Conservation (phyloP, 2,329 filamentous ascomycete genomes). For the Diplodia intermedia region DNA sequence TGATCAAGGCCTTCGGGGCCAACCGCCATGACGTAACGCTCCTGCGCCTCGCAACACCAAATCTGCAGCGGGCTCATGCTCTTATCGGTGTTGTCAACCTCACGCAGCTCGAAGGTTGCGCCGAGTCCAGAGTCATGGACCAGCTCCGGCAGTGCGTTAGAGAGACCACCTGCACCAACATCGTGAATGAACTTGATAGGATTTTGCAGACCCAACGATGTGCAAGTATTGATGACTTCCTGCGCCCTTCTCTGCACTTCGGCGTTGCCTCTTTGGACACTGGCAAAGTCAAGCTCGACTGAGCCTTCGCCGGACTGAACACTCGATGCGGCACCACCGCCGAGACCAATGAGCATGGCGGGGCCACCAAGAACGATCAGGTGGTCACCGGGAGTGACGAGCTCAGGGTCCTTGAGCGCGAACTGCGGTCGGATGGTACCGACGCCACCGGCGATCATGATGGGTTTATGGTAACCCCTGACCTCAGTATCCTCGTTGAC, state of each 20-base stretch:
- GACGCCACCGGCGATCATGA: slow-evolving; percentile 96
- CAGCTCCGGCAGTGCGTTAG: slow-evolving; percentile 83
- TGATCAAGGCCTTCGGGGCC: slow-evolving; percentile 78
- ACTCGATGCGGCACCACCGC: slow-evolving; percentile 92
- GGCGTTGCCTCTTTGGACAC: slow-evolving; percentile 94
- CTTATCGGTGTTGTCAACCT: slow-evolving; percentile 87
- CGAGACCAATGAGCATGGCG: slow-evolving; percentile 96
- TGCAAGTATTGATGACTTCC: slow-evolving; percentile 96
- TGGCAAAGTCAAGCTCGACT: slow-evolving; percentile 93
- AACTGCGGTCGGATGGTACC: slow-evolving; percentile 91
- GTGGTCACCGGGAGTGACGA: slow-evolving; percentile 86
- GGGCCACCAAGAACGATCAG: slow-evolving; percentile 93
- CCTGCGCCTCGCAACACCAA: slow-evolving; percentile 97
- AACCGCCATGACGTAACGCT: slow-evolving; percentile 91
- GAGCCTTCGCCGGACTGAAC: slow-evolving; percentile 86
- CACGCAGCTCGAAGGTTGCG: slow-evolving; percentile 90
- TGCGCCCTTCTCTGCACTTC: slow-evolving; percentile 95
- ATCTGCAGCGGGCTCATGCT: slow-evolving; percentile 97
- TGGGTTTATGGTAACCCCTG: slow-evolving; percentile 96
- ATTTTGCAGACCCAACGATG: slow-evolving; percentile 80
- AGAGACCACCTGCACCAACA: slow-evolving; percentile 90
- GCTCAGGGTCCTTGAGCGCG: slow-evolving; percentile 79
- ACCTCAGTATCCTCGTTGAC: slow-evolving; percentile 70
- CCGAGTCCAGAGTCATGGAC: slow-evolving; percentile 92
- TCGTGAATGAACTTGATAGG: slow-evolving; percentile 98